phyloP scores from a whole-genome alignment of 495 filamentous ascomycete species.

The Pyrenula massariospora region DNA sequence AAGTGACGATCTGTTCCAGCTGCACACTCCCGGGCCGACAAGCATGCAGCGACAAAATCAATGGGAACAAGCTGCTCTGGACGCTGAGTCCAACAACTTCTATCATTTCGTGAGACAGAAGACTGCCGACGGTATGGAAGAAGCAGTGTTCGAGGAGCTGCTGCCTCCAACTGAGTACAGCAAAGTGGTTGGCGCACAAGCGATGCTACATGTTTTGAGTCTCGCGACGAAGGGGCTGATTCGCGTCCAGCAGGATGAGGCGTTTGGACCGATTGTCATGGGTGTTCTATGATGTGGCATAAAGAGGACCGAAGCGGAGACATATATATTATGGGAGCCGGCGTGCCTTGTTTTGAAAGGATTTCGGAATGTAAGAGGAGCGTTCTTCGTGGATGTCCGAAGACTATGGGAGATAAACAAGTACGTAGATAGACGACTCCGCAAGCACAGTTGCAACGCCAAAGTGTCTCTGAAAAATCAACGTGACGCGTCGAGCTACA shows the following conservation, averaged over 20 bases:
- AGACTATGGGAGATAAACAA: too few relatives aligned
- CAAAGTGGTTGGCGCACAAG: conserved; percentile 55
- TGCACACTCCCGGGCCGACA: conserved; percentile 30
- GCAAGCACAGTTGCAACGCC: too few relatives aligned
- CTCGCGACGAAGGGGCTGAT: conserved; percentile 55
- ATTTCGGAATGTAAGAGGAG: too few relatives aligned
- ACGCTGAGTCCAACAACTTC: conserved; percentile 47
- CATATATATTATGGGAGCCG: too few relatives aligned
- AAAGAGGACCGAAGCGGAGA: too few relatives aligned
- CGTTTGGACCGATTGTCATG: conserved; percentile 18
- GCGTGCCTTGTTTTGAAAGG: too few relatives aligned
- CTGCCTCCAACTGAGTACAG: conserved; percentile 42
- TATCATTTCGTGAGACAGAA: conserved; percentile 41
- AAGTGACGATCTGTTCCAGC: conserved; percentile 20
- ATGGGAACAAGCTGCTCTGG: conserved; percentile 36
- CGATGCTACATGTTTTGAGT: conserved; percentile 57
- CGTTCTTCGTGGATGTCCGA: too few relatives aligned
- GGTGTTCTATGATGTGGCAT: too few relatives aligned
- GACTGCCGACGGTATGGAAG: conserved; percentile 20
- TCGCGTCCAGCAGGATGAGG: conserved; percentile 38
- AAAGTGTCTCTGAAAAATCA: too few relatives aligned
- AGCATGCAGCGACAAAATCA: conserved; percentile 28
- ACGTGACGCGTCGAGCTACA: too few relatives aligned
- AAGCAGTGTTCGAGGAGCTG: conserved; percentile 45
- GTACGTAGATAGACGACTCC: too few relatives aligned